Evolutionary conservation across 805 yeast genomes (phyloP).

Genomic region (Starmerella stigmatis): DNA sequence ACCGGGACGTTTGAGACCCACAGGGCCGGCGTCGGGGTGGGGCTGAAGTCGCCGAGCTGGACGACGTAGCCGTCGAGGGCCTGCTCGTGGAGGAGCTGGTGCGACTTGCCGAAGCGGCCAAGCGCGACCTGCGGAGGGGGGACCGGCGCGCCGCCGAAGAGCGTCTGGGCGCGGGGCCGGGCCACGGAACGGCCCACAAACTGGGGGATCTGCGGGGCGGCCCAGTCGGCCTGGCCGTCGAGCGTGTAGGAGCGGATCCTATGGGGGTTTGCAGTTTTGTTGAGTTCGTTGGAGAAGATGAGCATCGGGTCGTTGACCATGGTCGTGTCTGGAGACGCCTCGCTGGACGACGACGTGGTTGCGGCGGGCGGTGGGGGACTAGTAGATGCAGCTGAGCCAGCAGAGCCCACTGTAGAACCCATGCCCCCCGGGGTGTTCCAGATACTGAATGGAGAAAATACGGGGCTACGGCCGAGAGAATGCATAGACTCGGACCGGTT

Average conservation of each 20-base stretch:
- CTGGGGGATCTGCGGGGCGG: slow-evolving; percentile 7
- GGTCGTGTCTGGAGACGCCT: not conserved
- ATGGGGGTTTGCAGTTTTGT: slow-evolving; percentile 28
- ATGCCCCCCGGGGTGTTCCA: slow-evolving; percentile 14
- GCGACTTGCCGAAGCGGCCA: slow-evolving; percentile 18
- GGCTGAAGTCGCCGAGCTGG: slow-evolving; percentile 21
- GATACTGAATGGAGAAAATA: slow-evolving; percentile 20
- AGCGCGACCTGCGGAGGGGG: slow-evolving; percentile 18
- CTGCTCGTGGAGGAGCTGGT: slow-evolving; percentile 12
- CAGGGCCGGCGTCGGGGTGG: slow-evolving; percentile 41
- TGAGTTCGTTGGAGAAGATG: slow-evolving; percentile 27
- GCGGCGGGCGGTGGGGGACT: not conserved
- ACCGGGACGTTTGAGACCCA: slow-evolving; percentile 74
- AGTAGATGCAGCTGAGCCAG: not conserved
- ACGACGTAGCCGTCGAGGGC: slow-evolving; percentile 7
- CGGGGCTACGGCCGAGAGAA: slow-evolving; percentile 12
- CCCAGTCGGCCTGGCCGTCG: slow-evolving; percentile 13
- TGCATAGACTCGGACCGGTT: slow-evolving; percentile 19
- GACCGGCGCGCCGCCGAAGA: slow-evolving; percentile 1
- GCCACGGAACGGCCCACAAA: slow-evolving; percentile 4
- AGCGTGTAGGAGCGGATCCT: slow-evolving; percentile 28
- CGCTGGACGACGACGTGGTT: not conserved
- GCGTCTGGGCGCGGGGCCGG: slow-evolving; percentile 19
- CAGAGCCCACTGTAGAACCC: not conserved
- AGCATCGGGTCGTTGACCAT: slow-evolving; percentile 24